phyloP scores from a whole-genome alignment of 345 rosid species.

The Hibiscus trionum region DNA sequence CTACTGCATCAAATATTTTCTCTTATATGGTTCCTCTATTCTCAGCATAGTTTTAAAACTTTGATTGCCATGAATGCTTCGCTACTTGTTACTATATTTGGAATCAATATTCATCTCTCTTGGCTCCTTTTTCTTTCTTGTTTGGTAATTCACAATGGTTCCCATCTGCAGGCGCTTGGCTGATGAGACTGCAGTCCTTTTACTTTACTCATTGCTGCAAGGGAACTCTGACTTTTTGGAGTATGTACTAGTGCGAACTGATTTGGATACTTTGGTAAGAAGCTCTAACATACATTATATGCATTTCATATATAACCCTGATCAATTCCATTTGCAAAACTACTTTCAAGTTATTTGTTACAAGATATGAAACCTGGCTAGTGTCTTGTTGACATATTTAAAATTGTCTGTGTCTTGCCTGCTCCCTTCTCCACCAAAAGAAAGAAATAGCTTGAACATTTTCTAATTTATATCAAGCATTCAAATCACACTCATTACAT shows the following conservation, averaged over 20 bases:
- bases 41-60: not conserved
- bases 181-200: slow-evolving; percentile 80
- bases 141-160: not conserved
- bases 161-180: slow-evolving; percentile 65
- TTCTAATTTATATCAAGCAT: not conserved
- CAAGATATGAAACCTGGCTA: too few species aligned
- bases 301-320: not conserved
- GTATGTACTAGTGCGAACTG: slow-evolving; percentile 91
- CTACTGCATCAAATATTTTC: not conserved
- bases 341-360: not conserved
- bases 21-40: not conserved
- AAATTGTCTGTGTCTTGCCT: not conserved
- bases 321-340: not conserved
- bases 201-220: slow-evolving; percentile 85
- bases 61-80: not conserved
- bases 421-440: not conserved
- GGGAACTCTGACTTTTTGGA: slow-evolving; percentile 93
- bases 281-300: slow-evolving; percentile 4
- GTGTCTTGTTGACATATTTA: not conserved
- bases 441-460: not conserved
- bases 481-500: not conserved
- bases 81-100: not conserved
- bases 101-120: slow-evolving; percentile 1
- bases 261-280: slow-evolving; percentile 92
- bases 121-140: not conserved